Base-by-base conservation (phyloP, 257 asterid genomes). In the Linaria vulgaris region DNA sequence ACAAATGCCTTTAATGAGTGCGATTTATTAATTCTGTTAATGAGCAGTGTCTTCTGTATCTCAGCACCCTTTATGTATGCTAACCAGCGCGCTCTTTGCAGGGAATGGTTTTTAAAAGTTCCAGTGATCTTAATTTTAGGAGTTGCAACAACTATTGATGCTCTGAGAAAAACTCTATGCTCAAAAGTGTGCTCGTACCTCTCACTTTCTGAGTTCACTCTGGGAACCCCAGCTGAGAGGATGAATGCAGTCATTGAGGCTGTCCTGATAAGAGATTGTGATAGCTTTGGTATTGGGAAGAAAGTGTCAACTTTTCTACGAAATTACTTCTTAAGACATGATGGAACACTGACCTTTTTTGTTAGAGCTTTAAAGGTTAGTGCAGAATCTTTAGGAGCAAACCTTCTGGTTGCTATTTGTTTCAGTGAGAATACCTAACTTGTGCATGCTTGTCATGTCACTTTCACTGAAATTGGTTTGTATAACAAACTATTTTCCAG, bases 331-430 rank as follows among this genome's bases (percentile, higher is more conserved):
- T 44, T 82, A 70, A 81, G 83, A 70, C 95, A 90, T 70, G 99
- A 90, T 77, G 99, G 99, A 49, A 94, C 99, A 34, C 77, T 90
- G 53, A 81, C 90, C 57, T 84, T 90, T 56, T 90, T 94, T 63
- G 63, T 86, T 70, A 87, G 87, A 82, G 96, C 95, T 60, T 63
- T 94, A 60, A 87, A 72, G 98, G 98, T 88, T 58, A 64, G 81
- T 76, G 21, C 16, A 27, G 63, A 39, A 10, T 54, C 64, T 38
- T 43, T 62, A 4, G 49, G 17, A 52, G 12, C 13, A 20, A 30
- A 58, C 55, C 20, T 39, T 55, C 14, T 15, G 10, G 21, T 34
- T 24, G 45, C 39, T 48, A 34, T 53, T 34, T 59, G 68, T 60
- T 70, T 70, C 25, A 49, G 53, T 66, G 66, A 34, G 72, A 45